Conservation (phyloP, 495 filamentous ascomycete species). For the Aspergillus saccharolyticus region DNA sequence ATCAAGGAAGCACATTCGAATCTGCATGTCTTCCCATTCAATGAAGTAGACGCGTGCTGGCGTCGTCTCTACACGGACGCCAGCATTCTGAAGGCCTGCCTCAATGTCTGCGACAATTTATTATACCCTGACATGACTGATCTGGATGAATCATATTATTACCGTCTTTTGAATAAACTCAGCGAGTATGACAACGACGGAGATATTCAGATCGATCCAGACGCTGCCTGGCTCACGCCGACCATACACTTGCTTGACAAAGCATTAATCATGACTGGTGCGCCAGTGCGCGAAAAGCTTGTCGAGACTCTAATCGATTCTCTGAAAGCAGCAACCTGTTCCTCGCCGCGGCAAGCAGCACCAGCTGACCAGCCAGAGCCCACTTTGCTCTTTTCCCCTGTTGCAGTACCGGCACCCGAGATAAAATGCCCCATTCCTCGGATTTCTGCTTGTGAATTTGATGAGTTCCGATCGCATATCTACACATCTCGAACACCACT, state of each 20-base stretch:
- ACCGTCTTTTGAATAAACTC: slow-evolving; percentile 16
- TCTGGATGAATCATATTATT: not conserved
- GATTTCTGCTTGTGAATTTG: slow-evolving; percentile 45
- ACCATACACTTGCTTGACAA: slow-evolving; percentile 69
- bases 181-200: not conserved
- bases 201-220: slow-evolving; percentile 5
- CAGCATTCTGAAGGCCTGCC: slow-evolving; percentile 57
- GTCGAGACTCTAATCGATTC: slow-evolving; percentile 44
- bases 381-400: slow-evolving; percentile 38
- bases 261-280: slow-evolving; percentile 78
- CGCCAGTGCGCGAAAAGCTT: slow-evolving; percentile 55
- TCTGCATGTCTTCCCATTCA: slow-evolving; percentile 71
- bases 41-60: slow-evolving; percentile 71
- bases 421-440: slow-evolving; percentile 35
- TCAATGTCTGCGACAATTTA: slow-evolving; percentile 28
- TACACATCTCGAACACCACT: slow-evolving; percentile 52
- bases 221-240: slow-evolving; percentile 29
- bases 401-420: slow-evolving; percentile 25
- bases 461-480: slow-evolving; percentile 62
- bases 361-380: not conserved
- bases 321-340: slow-evolving; percentile 23
- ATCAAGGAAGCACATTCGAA: slow-evolving; percentile 50
- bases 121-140: slow-evolving; percentile 4
- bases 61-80: slow-evolving; percentile 73
- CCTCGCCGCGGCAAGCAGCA: not conserved